Conservation (phyloP, 108 stramenopile genomes). For the Skeletonema grethae region DNA sequence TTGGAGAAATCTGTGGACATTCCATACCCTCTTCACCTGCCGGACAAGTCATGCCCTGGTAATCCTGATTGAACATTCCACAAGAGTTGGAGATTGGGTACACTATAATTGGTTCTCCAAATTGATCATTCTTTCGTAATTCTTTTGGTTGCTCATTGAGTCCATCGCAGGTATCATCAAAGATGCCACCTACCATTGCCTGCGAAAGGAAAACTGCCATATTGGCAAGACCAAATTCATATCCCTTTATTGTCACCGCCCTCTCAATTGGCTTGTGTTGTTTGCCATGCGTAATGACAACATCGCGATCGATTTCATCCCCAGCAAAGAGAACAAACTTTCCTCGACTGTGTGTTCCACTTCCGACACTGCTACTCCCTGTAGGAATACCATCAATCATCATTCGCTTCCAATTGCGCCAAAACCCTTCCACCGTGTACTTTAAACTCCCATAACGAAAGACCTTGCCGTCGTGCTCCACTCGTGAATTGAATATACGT, state of each 20-base stretch:
- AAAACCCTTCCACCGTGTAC: conserved; percentile 40
- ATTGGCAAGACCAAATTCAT: conserved; percentile 48
- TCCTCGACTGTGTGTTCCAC: background rate
- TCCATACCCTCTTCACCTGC: conserved; percentile 22
- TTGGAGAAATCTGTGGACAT: conserved; percentile 16
- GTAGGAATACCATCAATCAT: conserved; percentile 15
- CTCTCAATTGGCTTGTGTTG: conserved; percentile 2
- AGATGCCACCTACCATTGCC: conserved; percentile 52
- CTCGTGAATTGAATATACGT: conserved; percentile 27
- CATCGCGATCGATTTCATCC: conserved; percentile 11
- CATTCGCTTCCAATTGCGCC: conserved; percentile 36
- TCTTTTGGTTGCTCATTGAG: conserved; percentile 13
- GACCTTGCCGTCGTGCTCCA: conserved; percentile 8
- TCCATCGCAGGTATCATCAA: conserved; percentile 44
- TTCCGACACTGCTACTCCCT: background rate
- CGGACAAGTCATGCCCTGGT: conserved; percentile 29
- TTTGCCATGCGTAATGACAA: conserved; percentile 1
- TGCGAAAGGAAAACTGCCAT: conserved; percentile 52
- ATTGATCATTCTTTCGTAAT: background rate
- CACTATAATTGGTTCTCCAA: background rate
- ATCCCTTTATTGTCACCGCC: conserved; percentile 11
- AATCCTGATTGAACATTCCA: conserved; percentile 29
- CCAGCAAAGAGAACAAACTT: conserved; percentile 25
- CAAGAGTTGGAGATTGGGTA: conserved; percentile 37
- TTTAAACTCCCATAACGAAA: conserved; percentile 13